Evolutionary conservation across 2,329 filamentous ascomycete genomes (phyloP).

Genomic region (Paraconiothyrium sp.): DNA sequence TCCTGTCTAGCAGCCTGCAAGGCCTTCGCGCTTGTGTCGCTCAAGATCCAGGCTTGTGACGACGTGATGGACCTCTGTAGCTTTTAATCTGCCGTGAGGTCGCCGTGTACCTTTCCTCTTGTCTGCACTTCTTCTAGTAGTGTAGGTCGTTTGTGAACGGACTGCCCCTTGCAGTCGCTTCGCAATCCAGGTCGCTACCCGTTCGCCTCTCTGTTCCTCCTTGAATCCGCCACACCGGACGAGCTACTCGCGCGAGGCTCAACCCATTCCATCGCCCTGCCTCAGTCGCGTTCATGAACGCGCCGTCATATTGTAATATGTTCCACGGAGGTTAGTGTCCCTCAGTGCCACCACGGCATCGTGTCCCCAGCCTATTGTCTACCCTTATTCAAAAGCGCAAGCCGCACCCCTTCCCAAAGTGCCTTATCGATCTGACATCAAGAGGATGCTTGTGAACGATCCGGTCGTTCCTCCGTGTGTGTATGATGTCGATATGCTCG

Average conservation of each 20-base stretch:
- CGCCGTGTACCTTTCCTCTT: slow-evolving; percentile 24
- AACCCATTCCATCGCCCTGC: slow-evolving; percentile 49
- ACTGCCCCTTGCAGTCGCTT: slow-evolving; percentile 41
- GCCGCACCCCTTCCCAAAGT: slow-evolving; percentile 29
- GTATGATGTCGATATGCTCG: background rate
- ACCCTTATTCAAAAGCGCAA: slow-evolving; percentile 45
- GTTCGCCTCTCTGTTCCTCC: slow-evolving; percentile 28
- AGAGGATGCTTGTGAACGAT: slow-evolving; percentile 12
- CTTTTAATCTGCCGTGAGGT: slow-evolving; percentile 30
- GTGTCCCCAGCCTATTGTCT: slow-evolving; percentile 19
- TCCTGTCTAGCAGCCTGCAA: slow-evolving; percentile 37
- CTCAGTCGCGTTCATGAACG: slow-evolving; percentile 45
- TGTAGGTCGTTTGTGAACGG: slow-evolving; percentile 18
- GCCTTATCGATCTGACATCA: slow-evolving; percentile 19
- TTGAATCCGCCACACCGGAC: slow-evolving; percentile 35
- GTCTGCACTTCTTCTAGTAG: slow-evolving; percentile 24
- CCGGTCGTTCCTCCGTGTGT: slow-evolving; percentile 14
- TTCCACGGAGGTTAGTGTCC: slow-evolving; percentile 44
- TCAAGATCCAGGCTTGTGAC: slow-evolving; percentile 24
- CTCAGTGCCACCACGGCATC: slow-evolving; percentile 37
- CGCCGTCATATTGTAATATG: slow-evolving; percentile 40
- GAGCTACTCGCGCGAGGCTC: slow-evolving; percentile 24
- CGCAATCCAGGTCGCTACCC: slow-evolving; percentile 38
- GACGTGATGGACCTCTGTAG: slow-evolving; percentile 22
- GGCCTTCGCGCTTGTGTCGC: slow-evolving; percentile 29